Evolutionary conservation across 1,284 basidiomycete genomes (phyloP), one percentile per base, ranked within the genome.

Genomic region (Ustilago xerochloae): DNA sequence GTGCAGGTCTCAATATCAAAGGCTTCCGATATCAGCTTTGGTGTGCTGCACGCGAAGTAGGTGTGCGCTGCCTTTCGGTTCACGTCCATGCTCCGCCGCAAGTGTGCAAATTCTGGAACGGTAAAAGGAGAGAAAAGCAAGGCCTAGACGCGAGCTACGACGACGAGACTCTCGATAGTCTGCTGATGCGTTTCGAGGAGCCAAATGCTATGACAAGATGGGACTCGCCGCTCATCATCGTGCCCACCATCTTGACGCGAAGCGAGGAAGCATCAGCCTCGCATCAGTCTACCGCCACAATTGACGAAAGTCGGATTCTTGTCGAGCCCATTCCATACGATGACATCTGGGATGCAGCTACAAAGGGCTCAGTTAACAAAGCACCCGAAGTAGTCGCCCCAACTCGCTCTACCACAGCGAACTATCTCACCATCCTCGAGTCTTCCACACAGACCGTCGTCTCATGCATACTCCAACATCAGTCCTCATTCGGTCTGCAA

Each of bases 131-230:
- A 1, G 9, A 10, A 30, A 87, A 88, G 46, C 26, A 43, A 0
- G 67, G 62, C 10, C 87, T 86, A 0, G 83, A 85, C 3, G 69
- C 74, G 9, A 69, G 68, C 63, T 98, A 97, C 80, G 85, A 88
- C 6, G 85, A 88, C 4, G 89, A 90, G 75, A 96, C 93, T 93
- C 88, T 98, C 36, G 92, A 96, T 26, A 96, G 95, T 84, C 89
- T 99, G 2, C 86, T 97, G 13, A 88, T 90, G 83, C 89, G 96
- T 36, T 98, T 91, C 78, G 96, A 99, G 86, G 96, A 98, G 84
- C 96, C 96, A 0, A 94, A 92, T 0, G 94, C 94, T 0, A 96
- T 96, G 91, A 93, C 93, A 12, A 89, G 95, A 45, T 99, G 96
- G 96, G 96, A 99, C 85, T 92, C 94, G 0, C 96, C 96, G 0